Evolutionary conservation across 257 asterid species (phyloP).

Genomic region (Penstemon eatonii): DNA sequence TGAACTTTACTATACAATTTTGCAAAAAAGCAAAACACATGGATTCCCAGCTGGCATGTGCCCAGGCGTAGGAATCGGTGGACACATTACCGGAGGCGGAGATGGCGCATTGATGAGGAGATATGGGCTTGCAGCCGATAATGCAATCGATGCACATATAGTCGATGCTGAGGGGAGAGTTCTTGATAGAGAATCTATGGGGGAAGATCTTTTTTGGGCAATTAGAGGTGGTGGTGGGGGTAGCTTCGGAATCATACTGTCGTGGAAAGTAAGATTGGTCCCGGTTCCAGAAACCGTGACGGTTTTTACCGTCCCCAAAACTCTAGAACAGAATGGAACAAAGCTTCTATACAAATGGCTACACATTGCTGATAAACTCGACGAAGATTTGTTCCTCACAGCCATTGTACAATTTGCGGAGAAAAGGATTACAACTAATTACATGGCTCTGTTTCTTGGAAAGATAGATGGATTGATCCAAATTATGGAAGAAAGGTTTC

Average conservation of each 20-base stretch:
- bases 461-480: constrained; percentile 38
- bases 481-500: constrained; percentile 47
- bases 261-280: constrained; percentile 61
- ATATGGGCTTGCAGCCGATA: constrained; percentile 64
- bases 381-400: constrained; percentile 56
- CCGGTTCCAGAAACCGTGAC: constrained; percentile 55
- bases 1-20: constrained; percentile 44
- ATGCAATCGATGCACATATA: constrained; percentile 54
- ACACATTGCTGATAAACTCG: constrained; percentile 51
- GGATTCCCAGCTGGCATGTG: constrained; percentile 61
- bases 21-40: constrained; percentile 39
- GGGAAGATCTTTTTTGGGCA: constrained; percentile 71
- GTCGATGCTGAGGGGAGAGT: constrained; percentile 50
- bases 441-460: constrained; percentile 55
- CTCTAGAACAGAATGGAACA: constrained; percentile 51
- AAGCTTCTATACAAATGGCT: constrained; percentile 63
- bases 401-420: constrained; percentile 48
- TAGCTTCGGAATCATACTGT: constrained; percentile 53
- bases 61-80: constrained; percentile 63
- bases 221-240: constrained; percentile 69
- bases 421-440: constrained; percentile 43
- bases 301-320: constrained; percentile 55
- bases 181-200: constrained; percentile 57
- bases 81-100: constrained; percentile 70
- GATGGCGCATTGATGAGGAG: constrained; percentile 62